Evolutionary conservation across 805 yeast species (phyloP), one percentile per base, ranked within the genome.

Genomic region (Lipomyces orientalis): DNA sequence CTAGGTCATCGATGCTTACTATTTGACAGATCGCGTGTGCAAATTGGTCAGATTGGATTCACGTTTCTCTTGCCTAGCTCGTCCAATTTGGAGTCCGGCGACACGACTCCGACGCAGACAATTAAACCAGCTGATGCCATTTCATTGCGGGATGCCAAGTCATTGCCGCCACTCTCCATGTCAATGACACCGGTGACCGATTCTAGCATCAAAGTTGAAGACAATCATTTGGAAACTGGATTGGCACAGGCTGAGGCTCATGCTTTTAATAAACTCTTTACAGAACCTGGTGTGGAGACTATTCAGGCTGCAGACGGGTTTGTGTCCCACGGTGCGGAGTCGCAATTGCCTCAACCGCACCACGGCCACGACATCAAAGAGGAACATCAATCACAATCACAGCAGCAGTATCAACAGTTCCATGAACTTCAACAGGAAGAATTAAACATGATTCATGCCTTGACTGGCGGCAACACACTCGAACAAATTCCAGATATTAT

Each of bases 41-140:
- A 95, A 77, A 91, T 95, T 52, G 98, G 98, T 14, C 97, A 92
- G 74, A 91, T 94, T 19, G 89, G 92, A 8, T 95, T 95, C 78
- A 86, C 87, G 60, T 95, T 95, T 78, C 90, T 94, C 16, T 80
- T 95, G 54, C 99, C 99, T 1, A 81, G 87, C 29, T 89, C 85
- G 34, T 55, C 62, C 3, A 64, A 58, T 29, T 25, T 49, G 31
- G 67, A 59, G 12, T n/a, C 64, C n/a, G 69, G 61, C 4, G 68
- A n/a, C 34, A 29, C 60, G 1, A 54, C 65, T 2, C 63, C 70
- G 16, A 51, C 66, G 31, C 72, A 58, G 55, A 61, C 72, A 7
- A 69, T 69, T 29, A 69, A 62, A 31, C 72, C 72, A 4, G 71
- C 72, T 2, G 70, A 71, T 31, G 73, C 73, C n/a, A 64, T 68